phyloP scores from a whole-genome alignment of 2,329 filamentous ascomycete species.

The Paecilomyces fulvus region DNA sequence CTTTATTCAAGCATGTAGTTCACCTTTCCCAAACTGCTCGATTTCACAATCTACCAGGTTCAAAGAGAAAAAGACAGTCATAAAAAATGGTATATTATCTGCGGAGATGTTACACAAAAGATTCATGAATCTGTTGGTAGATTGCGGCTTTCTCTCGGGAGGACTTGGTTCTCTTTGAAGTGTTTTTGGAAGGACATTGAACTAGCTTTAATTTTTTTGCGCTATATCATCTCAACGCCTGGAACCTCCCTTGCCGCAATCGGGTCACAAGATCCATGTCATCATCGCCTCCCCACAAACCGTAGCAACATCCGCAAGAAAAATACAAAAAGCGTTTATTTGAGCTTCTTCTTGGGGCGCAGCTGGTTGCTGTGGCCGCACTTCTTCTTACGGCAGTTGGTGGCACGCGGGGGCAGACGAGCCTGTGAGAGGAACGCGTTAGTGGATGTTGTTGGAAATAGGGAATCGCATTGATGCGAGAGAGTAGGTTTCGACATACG shows the following conservation, averaged over 20 bases:
- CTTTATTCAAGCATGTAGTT: not conserved
- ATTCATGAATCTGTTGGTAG: constrained; percentile 18
- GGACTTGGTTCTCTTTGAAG: not conserved
- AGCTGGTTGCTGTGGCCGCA: constrained; percentile 99
- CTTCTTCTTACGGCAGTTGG: constrained; percentile 99
- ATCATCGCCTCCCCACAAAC: constrained; percentile 23
- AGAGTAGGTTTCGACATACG: constrained; percentile 55
- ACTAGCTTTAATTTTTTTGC: constrained; percentile 20
- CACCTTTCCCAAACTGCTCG: constrained; percentile 4
- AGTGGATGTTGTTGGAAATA: not conserved
- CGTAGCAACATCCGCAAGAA: constrained; percentile 27
- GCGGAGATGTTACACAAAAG: constrained; percentile 18
- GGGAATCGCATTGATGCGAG: not conserved
- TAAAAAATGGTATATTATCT: not conserved
- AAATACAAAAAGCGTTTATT: constrained; percentile 47
- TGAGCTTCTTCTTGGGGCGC: constrained; percentile 99
- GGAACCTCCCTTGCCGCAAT: constrained; percentile 28
- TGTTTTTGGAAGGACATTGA: constrained; percentile 14
- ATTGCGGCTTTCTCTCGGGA: constrained; percentile 22
- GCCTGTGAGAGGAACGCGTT: constrained; percentile 33
- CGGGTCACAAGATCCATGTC: constrained; percentile 21
- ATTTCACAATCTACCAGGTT: not conserved
- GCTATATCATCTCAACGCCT: constrained; percentile 33
- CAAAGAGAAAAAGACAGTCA: constrained; percentile 12
- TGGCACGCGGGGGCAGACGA: constrained; percentile 93